Base-by-base conservation (phyloP, 2,329 filamentous ascomycete genomes). In the Colletotrichum kahawae region DNA sequence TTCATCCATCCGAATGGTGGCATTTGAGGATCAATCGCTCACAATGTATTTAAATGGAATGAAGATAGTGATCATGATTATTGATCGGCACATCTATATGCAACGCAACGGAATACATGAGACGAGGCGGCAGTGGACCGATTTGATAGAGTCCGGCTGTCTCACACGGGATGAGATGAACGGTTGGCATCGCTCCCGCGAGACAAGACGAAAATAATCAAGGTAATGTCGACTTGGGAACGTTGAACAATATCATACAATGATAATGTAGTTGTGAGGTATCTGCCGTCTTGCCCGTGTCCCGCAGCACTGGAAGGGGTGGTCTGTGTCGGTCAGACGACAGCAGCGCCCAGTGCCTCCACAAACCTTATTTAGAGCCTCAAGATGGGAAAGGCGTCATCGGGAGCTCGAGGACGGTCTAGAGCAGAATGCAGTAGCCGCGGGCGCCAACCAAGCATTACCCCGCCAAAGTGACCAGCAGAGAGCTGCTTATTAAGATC, bases 311-410 rank as follows among this genome's bases (percentile, higher is more conserved):
- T 27, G 27, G 38, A 29, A 57, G 34, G 43, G 36, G 33, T 69
- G 43, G 71, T 70, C 71, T 74, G 71, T 65, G 59, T 65, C n/a
- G 36, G 36, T 43, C 68, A 67, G 69, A 24, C 62, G 54, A 63
- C 71, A 62, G 51, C 43, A 57, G 43, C 43, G n/a, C 43, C 43
- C 10, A 51, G 12, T 51, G 43, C 57, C 69, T 72, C 69, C 72
- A 72, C 72, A 72, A 72, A 67, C 68, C 56, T 72, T 72, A 75
- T 71, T 48, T 60, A 21, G 69, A 67, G 69, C 72, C 69, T 75
- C 62, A 72, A 62, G 33, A 16, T 63, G 68, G 71, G 14, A 71
- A 71, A 24, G 36, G 54, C 48, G 36, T 36, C 56, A 29, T 54
- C 24, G 31, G 63, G 43, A 16, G 21, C 56, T n/a, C 14, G n/a